Conservation (phyloP, 2,329 filamentous ascomycete genomes). For the Paramyrothecium sp. region DNA sequence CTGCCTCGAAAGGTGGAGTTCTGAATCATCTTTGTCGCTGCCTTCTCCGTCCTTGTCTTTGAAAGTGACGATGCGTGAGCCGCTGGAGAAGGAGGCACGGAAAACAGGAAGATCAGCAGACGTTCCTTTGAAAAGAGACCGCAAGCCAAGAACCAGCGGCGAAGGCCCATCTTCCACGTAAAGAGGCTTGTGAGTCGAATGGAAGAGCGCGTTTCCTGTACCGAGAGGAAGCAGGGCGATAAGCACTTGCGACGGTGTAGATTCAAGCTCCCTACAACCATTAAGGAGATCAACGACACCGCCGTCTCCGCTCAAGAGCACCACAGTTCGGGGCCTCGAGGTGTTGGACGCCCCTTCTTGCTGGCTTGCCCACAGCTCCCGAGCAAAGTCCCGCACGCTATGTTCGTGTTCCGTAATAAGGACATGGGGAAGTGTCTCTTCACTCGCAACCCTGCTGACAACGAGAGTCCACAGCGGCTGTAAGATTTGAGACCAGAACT, state of each 20-base stretch:
- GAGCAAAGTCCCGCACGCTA: constrained; percentile 64
- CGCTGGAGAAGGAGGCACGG: constrained; percentile 57
- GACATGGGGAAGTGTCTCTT: constrained; percentile 25
- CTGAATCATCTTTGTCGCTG: constrained; percentile 1
- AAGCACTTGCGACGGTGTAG: constrained; percentile 30
- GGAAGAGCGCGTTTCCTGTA: constrained; percentile 64
- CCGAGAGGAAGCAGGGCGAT: constrained; percentile 60
- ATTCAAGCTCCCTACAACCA: constrained; percentile 34
- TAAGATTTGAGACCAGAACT: constrained; percentile 56
- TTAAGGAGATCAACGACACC: constrained; percentile 83
- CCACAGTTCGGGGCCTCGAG: constrained; percentile 48
- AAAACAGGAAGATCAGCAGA: constrained; percentile 61
- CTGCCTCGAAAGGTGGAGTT: constrained; percentile 20
- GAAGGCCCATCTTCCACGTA: constrained; percentile 39
- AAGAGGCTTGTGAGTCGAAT: constrained; percentile 59
- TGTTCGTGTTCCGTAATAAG: constrained; percentile 62
- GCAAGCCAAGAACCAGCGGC: constrained; percentile 48
- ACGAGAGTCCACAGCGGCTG: constrained; percentile 48
- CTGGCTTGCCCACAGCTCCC: constrained; percentile 29
- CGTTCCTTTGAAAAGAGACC: constrained; percentile 58
- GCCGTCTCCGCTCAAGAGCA: constrained; percentile 86
- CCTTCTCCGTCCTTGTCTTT: constrained; percentile 4
- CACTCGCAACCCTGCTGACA: constrained; percentile 25
- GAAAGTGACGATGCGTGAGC: constrained; percentile 47
- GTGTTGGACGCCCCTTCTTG: constrained; percentile 24